Evolutionary conservation across 148 eudicot species (phyloP).

Genomic region (Rhododendron mucronatum): DNA sequence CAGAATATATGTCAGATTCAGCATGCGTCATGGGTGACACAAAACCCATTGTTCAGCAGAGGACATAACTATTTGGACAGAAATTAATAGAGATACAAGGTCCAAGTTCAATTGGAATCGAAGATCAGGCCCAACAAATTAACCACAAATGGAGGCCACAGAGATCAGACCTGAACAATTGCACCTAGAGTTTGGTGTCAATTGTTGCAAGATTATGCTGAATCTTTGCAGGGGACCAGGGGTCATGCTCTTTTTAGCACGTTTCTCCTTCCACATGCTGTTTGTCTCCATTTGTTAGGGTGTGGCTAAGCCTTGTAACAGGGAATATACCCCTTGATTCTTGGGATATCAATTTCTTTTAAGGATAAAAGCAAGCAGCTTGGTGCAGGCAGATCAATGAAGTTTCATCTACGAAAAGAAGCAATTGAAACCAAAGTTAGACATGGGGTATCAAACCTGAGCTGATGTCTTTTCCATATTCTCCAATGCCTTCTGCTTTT

Average conservation of each 20-base stretch:
- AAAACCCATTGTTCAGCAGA: neutral
- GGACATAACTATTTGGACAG: neutral
- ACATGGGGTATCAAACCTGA: slow-evolving; percentile 53
- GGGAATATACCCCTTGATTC: neutral
- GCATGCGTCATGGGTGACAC: neutral
- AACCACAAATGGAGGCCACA: slow-evolving; percentile 1
- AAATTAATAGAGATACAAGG: neutral
- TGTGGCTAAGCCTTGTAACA: neutral
- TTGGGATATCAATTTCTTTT: neutral
- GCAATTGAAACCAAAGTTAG: neutral
- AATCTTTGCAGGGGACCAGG: neutral
- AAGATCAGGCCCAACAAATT: neutral
- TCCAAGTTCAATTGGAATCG: neutral
- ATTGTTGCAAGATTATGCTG: neutral
- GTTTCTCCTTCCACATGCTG: neutral
- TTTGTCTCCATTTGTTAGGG: neutral
- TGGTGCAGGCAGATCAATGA: neutral
- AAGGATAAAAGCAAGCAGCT: slow-evolving; percentile 4
- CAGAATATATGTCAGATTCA: neutral
- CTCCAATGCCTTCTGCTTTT: slow-evolving; percentile 73
- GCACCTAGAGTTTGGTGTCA: neutral
- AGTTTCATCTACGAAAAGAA: neutral
- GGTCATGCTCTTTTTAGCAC: neutral
- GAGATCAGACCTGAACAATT: neutral
- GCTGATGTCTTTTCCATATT: slow-evolving; percentile 53